phyloP scores from a whole-genome alignment of 495 filamentous ascomycete species.

The Bacidia rubella region DNA sequence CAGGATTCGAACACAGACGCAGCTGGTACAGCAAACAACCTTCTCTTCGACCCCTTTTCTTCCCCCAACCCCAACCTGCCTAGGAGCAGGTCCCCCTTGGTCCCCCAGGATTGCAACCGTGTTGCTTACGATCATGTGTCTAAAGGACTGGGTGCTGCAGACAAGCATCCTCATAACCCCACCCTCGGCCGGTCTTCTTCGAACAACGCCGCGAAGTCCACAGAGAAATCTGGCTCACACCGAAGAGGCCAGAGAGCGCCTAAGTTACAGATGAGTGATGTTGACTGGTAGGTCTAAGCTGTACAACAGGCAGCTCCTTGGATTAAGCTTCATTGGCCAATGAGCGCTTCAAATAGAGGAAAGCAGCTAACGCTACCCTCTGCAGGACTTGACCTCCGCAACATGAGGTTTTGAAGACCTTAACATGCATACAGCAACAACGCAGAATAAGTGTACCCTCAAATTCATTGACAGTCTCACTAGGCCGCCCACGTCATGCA shows the following conservation, averaged over 20 bases:
- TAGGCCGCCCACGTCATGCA: too few relatives aligned
- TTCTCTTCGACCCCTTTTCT: constrained; percentile 30
- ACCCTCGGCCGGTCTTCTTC: constrained; percentile 15
- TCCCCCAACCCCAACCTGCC: constrained; percentile 20
- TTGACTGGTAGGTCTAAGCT: constrained; percentile 69
- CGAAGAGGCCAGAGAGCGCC: constrained; percentile 70
- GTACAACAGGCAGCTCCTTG: too few relatives aligned
- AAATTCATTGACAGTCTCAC: too few relatives aligned
- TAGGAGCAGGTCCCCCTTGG: constrained; percentile 21
- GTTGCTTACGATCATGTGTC: constrained; percentile 22
- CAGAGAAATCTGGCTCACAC: constrained; percentile 58
- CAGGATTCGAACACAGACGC: constrained; percentile 43
- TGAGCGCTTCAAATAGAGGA: too few relatives aligned
- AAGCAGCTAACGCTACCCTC: too few relatives aligned
- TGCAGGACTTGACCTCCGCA: too few relatives aligned
- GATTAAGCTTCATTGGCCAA: too few relatives aligned
- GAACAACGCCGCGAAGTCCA: constrained; percentile 12
- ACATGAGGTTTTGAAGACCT: too few relatives aligned
- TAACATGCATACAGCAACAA: too few relatives aligned
- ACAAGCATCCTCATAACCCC: constrained; percentile 18
- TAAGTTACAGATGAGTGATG: constrained; percentile 87
- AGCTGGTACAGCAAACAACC: constrained; percentile 15
- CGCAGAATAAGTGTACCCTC: too few relatives aligned
- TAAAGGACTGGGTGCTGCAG: constrained; percentile 18
- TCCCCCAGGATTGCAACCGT: neutral